Evolutionary conservation across 2,329 filamentous ascomycete genomes (phyloP).

Genomic region (Byssothecium circinans): DNA sequence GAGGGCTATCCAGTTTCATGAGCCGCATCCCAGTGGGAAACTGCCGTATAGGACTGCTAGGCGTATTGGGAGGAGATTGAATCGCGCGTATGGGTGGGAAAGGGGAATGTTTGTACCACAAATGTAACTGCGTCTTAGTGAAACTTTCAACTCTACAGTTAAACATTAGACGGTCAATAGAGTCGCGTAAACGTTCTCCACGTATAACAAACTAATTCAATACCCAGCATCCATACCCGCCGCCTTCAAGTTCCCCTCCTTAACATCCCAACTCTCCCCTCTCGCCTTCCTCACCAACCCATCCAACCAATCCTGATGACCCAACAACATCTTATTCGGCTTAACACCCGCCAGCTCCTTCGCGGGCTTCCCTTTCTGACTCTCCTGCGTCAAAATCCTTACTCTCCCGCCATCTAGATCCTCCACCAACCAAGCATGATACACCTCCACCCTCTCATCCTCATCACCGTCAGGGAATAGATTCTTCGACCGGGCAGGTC

Average conservation of each 20-base stretch:
- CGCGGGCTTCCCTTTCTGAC: constrained; percentile 36
- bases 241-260: no score
- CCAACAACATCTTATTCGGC: constrained; percentile 42
- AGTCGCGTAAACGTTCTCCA: not conserved
- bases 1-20: constrained; percentile 51
- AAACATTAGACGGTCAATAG: not conserved
- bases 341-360: constrained; percentile 27
- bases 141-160: not conserved
- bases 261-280: constrained; percentile 6
- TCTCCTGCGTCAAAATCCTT: constrained; percentile 41
- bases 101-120: constrained; percentile 2
- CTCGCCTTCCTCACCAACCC: constrained; percentile 33
- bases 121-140: no score
- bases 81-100: constrained; percentile 55
- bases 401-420: constrained; percentile 35
- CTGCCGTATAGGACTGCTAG: constrained; percentile 53
- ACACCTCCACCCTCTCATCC: constrained; percentile 33
- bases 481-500: constrained; percentile 25
- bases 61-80: constrained; percentile 53
- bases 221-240: no score
- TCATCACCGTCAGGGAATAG: constrained; percentile 12
- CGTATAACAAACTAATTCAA: no score
- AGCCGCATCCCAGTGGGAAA: constrained; percentile 60
- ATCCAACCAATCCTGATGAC: constrained; percentile 44
- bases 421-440: constrained; percentile 43